phyloP scores from a whole-genome alignment of 495 filamentous ascomycete species.

The Penicillium salamii region DNA sequence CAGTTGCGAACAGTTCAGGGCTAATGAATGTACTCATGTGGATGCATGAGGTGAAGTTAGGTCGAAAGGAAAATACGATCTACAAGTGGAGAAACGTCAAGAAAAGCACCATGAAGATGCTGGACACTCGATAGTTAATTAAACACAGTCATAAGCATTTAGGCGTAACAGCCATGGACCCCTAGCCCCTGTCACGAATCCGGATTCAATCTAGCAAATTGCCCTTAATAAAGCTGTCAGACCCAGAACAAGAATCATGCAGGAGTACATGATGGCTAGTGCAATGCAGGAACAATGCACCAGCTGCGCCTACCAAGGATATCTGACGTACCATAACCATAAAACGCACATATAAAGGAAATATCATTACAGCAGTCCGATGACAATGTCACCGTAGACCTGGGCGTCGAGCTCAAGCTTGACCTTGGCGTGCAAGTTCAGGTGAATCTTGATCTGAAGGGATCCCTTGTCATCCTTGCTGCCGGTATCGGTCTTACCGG shows the following conservation, averaged over 20 bases:
- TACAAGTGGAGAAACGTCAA: too few species aligned
- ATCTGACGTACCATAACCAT: background rate
- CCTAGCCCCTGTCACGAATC: too few species aligned
- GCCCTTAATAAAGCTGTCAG: too few species aligned
- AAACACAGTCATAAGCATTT: too few species aligned
- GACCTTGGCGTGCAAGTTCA: conserved; percentile 25
- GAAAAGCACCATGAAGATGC: too few species aligned
- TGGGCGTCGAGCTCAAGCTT: conserved; percentile 22
- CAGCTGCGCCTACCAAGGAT: background rate
- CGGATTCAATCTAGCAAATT: too few species aligned
- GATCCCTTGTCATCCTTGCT: conserved; percentile 13
- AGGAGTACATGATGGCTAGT: background rate
- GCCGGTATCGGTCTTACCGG: conserved; percentile 9
- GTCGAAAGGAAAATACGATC: too few species aligned
- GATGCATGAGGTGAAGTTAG: too few species aligned
- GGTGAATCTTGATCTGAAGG: conserved; percentile 24
- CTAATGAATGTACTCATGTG: too few species aligned
- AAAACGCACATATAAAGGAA: background rate
- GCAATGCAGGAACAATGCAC: background rate
- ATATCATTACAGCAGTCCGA: conserved; percentile 20
- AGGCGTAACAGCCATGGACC: too few species aligned
- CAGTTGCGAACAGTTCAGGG: too few species aligned
- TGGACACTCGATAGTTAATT: too few species aligned
- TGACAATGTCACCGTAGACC: conserved; percentile 24
- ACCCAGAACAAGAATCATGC: background rate